Evolutionary conservation across 108 stramenopile genomes (phyloP).

Genomic region (Skeletonema costatum): DNA sequence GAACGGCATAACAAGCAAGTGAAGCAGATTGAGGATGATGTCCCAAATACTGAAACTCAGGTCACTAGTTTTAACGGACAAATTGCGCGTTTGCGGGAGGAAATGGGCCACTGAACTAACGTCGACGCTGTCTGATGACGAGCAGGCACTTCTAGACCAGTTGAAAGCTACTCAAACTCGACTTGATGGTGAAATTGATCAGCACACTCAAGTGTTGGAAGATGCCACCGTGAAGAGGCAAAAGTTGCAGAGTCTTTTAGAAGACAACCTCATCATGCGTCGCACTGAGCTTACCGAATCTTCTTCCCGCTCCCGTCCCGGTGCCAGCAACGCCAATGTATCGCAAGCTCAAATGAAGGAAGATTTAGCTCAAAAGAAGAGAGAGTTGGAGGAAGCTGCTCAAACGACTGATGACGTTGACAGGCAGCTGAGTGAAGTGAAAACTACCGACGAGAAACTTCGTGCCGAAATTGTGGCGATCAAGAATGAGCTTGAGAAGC

Average conservation of each 20-base stretch:
- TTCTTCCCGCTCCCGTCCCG: slow-evolving; percentile 41
- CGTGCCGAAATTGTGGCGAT: slow-evolving; percentile 64
- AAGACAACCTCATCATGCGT: slow-evolving; percentile 85
- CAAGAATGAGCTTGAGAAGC: slow-evolving; percentile 80
- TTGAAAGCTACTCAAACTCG: slow-evolving; percentile 54
- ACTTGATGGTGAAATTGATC: slow-evolving; percentile 64
- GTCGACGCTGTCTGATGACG: slow-evolving; percentile 63
- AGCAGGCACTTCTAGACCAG: slow-evolving; percentile 56
- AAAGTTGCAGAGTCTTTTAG: slow-evolving; percentile 71
- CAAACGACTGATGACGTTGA: slow-evolving; percentile 64
- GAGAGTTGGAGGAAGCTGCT: slow-evolving; percentile 71
- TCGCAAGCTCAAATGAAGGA: slow-evolving; percentile 57
- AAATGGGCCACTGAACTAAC: slow-evolving; percentile 86
- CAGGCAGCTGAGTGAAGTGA: slow-evolving; percentile 59
- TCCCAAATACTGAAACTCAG: slow-evolving; percentile 67
- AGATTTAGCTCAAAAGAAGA: slow-evolving; percentile 60
- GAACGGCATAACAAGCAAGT: slow-evolving; percentile 64
- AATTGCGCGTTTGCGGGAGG: slow-evolving; percentile 72
- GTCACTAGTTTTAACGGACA: slow-evolving; percentile 68
- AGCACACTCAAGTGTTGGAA: slow-evolving; percentile 68
- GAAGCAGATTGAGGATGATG: slow-evolving; percentile 70
- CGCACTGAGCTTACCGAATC: slow-evolving; percentile 72
- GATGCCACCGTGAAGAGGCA: slow-evolving; percentile 65
- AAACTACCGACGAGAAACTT: slow-evolving; percentile 50
- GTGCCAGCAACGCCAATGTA: slow-evolving; percentile 32